phyloP scores from a whole-genome alignment of 2,329 filamentous ascomycete species.

The Apiospora malaysiana region DNA sequence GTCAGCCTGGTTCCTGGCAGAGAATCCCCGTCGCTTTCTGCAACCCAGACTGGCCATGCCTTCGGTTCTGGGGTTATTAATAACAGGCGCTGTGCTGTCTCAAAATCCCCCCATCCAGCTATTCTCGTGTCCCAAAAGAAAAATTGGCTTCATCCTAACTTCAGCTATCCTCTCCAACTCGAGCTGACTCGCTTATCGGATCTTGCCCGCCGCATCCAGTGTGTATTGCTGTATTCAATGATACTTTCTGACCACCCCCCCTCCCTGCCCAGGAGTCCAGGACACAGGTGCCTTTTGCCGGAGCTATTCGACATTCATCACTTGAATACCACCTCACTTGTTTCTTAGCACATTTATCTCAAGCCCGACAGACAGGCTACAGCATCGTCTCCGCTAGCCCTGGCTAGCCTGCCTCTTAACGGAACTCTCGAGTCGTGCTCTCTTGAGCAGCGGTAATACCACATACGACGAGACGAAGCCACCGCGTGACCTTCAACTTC shows the following conservation, averaged over 20 bases:
- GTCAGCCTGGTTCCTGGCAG: not conserved
- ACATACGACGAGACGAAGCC: not conserved
- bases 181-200: constrained; percentile 15
- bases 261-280: too few species aligned
- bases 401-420: constrained; percentile 1
- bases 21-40: not conserved
- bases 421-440: not conserved
- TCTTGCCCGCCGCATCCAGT: constrained; percentile 6
- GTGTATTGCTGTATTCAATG: not conserved
- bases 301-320: not conserved
- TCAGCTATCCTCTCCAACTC: constrained; percentile 8
- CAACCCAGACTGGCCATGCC: not conserved
- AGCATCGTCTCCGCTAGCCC: not conserved
- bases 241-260: not conserved
- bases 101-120: not conserved
- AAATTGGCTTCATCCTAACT: not conserved
- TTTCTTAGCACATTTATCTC: not conserved
- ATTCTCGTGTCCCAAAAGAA: not conserved
- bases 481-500: not conserved
- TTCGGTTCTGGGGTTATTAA: not conserved
- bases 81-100: constrained; percentile 7
- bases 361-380: not conserved
- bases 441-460: not conserved
- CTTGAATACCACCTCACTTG: constrained; percentile 5
- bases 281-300: constrained; percentile 1